Evolutionary conservation across 2,329 filamentous ascomycete species (phyloP).

Genomic region (Pseudonectria buxi): DNA sequence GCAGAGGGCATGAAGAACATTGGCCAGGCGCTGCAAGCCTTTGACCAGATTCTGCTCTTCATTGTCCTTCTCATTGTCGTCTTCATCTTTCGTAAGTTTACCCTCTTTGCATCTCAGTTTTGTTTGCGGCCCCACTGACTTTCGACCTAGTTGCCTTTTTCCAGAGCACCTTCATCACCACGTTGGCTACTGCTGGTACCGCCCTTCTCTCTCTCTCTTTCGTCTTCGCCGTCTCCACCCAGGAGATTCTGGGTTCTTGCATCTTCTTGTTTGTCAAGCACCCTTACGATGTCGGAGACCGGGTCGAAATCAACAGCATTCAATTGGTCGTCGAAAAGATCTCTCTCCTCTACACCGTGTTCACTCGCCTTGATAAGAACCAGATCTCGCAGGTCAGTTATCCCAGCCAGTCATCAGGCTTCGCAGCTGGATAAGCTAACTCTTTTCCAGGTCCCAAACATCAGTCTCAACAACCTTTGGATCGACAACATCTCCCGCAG

Average conservation of each 20-base stretch:
- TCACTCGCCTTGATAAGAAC: constrained; percentile 74
- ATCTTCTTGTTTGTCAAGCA: constrained; percentile 99
- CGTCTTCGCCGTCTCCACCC: constrained; percentile 83
- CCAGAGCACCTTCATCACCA: constrained; percentile 76
- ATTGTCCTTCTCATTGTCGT: constrained; percentile 75
- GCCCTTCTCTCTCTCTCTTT: constrained; percentile 93
- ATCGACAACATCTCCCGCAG: constrained; percentile 90
- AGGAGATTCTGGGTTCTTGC: constrained; percentile 95
- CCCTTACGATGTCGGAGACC: constrained; percentile 91
- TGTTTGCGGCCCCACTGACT: no score
- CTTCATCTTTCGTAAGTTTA: constrained; percentile 67
- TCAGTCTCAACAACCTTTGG: constrained; percentile 85
- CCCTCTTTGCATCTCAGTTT: background rate
- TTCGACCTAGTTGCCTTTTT: constrained; percentile 65
- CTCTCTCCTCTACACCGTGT: constrained; percentile 86
- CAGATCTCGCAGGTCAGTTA: constrained; percentile 56
- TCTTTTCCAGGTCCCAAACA: constrained; percentile 74
- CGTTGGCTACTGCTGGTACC: constrained; percentile 83
- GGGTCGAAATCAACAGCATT: constrained; percentile 69
- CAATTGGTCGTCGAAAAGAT: constrained; percentile 86
- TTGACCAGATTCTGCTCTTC: constrained; percentile 78
- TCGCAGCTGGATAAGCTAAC: no score
- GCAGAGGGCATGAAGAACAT: constrained; percentile 95
- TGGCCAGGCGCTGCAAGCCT: constrained; percentile 83
- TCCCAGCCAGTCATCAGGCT: no score